Percentiles rank a stretch among this genome's conserved stretches.
phyloP scores from a whole-genome alignment of 352 stramenopile species.

The Phytophthora meadii region DNA sequence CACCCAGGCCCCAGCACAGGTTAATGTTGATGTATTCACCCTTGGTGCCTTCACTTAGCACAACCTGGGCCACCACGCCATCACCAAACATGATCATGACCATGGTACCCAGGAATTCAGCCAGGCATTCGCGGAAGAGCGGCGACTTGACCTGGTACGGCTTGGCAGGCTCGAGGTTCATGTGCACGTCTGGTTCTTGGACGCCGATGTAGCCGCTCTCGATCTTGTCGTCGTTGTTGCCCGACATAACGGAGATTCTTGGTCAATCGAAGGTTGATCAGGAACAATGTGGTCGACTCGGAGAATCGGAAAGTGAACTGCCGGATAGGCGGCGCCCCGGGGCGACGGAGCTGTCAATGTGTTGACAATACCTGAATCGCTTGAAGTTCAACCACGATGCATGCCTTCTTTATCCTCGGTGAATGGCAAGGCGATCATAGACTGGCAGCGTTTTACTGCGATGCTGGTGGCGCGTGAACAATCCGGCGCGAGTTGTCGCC shows the following conservation, averaged over 20 bases:
- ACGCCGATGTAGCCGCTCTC: constrained; percentile 45
- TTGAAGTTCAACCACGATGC: constrained; percentile 41
- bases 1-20: constrained; percentile 74
- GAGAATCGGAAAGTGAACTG: constrained; percentile 34
- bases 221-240: constrained; percentile 39
- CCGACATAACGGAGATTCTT: constrained; percentile 19
- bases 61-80: constrained; percentile 68
- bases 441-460: constrained; percentile 10
- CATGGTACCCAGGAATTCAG: constrained; percentile 70
- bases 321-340: not conserved
- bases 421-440: constrained; percentile 39
- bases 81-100: constrained; percentile 75
- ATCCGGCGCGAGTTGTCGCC: constrained; percentile 11
- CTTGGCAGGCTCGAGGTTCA: constrained; percentile 36
- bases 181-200: constrained; percentile 32
- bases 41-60: constrained; percentile 55
- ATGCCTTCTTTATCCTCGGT: constrained; percentile 23
- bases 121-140: constrained; percentile 61
- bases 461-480: constrained; percentile 20
- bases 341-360: constrained; percentile 21
- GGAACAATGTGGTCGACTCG: constrained; percentile 16
- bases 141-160: constrained; percentile 46
- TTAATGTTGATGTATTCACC: constrained; percentile 78
- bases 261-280: constrained; percentile 2
- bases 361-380: constrained; percentile 27